A percentile compares a stretch with the other conserved stretches of the same genome.
These are phyloP conservation scores for Venturia nashicola DNA, from an alignment of 2,329 filamentous ascomycete genomes.

Conservation along the genomic window DNA sequence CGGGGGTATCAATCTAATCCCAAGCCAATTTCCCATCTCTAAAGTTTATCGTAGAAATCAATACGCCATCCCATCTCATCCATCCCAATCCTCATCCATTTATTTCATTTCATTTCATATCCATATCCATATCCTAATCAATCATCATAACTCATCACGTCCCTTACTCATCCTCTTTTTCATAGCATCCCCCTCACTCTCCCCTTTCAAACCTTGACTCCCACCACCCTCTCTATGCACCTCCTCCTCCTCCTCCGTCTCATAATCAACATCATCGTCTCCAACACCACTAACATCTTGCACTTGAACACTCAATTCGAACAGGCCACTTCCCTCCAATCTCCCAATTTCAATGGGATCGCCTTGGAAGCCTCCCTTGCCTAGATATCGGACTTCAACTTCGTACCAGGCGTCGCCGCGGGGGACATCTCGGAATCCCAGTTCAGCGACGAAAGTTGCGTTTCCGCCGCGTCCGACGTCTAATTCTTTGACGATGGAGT, in stretches of 20 bases:
- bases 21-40: not conserved
- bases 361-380: slow-evolving; percentile 12
- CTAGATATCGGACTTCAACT: slow-evolving; percentile 15
- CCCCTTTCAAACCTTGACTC: not conserved
- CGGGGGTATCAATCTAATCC: slow-evolving; percentile 5
- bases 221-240: not conserved
- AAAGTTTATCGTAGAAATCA: not conserved
- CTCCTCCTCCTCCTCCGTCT: not conserved
- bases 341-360: slow-evolving; percentile 10
- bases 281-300: slow-evolving; percentile 9
- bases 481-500: slow-evolving; percentile 14
- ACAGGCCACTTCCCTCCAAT: slow-evolving; percentile 14
- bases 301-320: slow-evolving; percentile 16
- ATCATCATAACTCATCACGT: slow-evolving; percentile 1
- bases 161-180: not conserved
- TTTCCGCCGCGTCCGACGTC: slow-evolving; percentile 14
- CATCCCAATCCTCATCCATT: not conserved
- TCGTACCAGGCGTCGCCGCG: slow-evolving; percentile 17
- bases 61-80: too few relatives aligned
- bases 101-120: too few relatives aligned
- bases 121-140: too few relatives aligned
- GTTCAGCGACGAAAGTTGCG: slow-evolving; percentile 13
- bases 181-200: slow-evolving; percentile 1
- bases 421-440: slow-evolving; percentile 15
- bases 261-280: not conserved